These are phyloP conservation scores for Diutina catenulata DNA, from an alignment of 1,139 yeast species.

Conservation along the genomic window DNA sequence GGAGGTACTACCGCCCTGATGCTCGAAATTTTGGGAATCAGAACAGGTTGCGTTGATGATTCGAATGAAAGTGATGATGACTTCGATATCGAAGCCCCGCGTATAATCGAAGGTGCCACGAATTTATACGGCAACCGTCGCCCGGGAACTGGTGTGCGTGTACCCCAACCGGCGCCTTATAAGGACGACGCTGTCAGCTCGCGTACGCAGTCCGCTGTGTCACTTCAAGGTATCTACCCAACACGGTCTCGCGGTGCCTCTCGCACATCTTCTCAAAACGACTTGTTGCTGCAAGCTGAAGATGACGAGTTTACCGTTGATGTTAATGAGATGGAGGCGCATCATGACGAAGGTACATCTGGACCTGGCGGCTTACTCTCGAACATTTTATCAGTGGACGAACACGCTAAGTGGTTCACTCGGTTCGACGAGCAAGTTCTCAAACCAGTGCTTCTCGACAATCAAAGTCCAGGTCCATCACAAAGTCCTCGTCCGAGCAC, in stretches of 20 bases:
- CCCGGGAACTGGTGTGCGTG: too few relatives aligned
- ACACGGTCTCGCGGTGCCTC: conserved; percentile 4
- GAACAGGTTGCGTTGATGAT: conserved; percentile 82
- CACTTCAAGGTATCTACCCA: conserved; percentile 1
- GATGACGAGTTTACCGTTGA: conserved; percentile 26
- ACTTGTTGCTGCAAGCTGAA: conserved; percentile 7
- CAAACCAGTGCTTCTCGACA: conserved; percentile 83
- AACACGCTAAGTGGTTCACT: conserved; percentile 84
- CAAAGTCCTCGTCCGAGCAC: conserved; percentile 12
- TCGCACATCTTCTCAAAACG: neutral
- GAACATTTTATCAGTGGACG: conserved; percentile 48
- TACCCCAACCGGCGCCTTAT: neutral
- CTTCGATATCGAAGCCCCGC: conserved; percentile 80
- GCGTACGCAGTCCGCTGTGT: conserved; percentile 1
- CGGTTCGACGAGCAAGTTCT: conserved; percentile 90
- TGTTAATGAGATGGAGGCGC: conserved; percentile 30
- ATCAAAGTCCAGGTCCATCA: conserved; percentile 5
- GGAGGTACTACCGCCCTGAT: conserved; percentile 98
- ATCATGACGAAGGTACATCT: conserved; percentile 11
- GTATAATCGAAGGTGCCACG: conserved; percentile 19
- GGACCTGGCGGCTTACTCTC: conserved; percentile 23
- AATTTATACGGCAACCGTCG: too few relatives aligned
- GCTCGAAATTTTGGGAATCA: conserved; percentile 89
- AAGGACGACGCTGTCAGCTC: neutral
- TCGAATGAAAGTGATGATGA: conserved; percentile 76